These are phyloP conservation scores for Quercus cerris DNA, from an alignment of 306 rosid species.

Conservation along the genomic window DNA sequence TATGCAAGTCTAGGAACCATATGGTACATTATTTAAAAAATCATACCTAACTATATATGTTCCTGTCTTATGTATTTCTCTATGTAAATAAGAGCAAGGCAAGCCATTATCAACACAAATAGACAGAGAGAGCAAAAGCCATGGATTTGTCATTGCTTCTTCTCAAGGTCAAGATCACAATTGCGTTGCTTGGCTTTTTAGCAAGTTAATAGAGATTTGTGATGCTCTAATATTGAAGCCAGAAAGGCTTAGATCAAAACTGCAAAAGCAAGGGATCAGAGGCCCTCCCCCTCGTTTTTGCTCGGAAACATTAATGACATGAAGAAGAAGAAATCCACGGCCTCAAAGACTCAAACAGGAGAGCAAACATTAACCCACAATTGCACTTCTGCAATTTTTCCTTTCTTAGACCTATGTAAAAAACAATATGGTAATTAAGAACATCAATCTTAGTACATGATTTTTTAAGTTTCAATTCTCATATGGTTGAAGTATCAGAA, in stretches of 20 bases:
- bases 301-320: slow-evolving; percentile 37
- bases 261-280: slow-evolving; percentile 40
- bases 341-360: background rate
- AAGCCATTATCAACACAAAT: background rate
- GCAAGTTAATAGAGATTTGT: slow-evolving; percentile 8
- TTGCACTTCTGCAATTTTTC: slow-evolving; percentile 26
- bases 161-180: slow-evolving; percentile 2
- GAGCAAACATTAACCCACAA: slow-evolving; percentile 12
- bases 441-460: background rate
- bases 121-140: background rate
- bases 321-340: background rate
- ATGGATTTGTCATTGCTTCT: slow-evolving; percentile 17
- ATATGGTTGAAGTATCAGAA: background rate
- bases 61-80: too few relatives aligned
- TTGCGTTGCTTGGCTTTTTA: slow-evolving; percentile 1
- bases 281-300: slow-evolving; percentile 41
- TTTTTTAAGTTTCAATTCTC: background rate
- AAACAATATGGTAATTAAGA: slow-evolving; percentile 22
- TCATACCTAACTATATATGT: too few relatives aligned
- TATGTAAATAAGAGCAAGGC: too few relatives aligned
- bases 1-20: too few relatives aligned
- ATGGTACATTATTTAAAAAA: too few relatives aligned
- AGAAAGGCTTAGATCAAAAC: slow-evolving; percentile 22
- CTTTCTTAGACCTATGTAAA: slow-evolving; percentile 33
- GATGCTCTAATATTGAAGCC: slow-evolving; percentile 25